phyloP scores from a whole-genome alignment of 257 asterid species.

The Jaltomata sinuosa region DNA sequence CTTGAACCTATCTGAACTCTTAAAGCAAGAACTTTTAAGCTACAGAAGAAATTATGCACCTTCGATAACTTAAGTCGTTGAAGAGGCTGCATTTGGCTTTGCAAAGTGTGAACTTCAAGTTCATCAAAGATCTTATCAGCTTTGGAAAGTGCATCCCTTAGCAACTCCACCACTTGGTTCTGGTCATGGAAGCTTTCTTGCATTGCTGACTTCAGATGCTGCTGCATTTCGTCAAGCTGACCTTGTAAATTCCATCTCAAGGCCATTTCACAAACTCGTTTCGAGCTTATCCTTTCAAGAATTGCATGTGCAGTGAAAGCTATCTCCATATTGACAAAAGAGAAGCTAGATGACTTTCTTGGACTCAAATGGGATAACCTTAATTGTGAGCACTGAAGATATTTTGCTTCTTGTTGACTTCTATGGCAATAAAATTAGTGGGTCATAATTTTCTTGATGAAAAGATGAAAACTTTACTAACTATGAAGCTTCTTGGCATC shows the following conservation, averaged over 20 bases:
- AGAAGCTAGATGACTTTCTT: too few species aligned
- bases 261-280: background rate
- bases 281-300: background rate
- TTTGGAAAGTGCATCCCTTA: background rate
- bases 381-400: background rate
- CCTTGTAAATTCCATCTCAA: background rate
- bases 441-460: background rate
- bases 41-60: background rate
- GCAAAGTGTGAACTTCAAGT: background rate
- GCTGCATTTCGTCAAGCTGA: background rate
- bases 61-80: background rate
- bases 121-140: background rate
- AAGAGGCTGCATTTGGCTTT: background rate
- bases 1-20: background rate
- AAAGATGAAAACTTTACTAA: background rate
- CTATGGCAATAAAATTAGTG: background rate
- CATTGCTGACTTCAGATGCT: background rate
- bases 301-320: background rate
- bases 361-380: background rate
- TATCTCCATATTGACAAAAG: background rate
- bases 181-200: background rate
- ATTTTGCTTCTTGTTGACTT: background rate
- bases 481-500: background rate
- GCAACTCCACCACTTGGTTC: background rate
- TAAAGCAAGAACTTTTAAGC: background rate